Percentiles rank a stretch among this genome's conserved stretches.
Evolutionary conservation across 2,329 filamentous ascomycete genomes (phyloP).

Genomic region (Fusarium phyllophilum): DNA sequence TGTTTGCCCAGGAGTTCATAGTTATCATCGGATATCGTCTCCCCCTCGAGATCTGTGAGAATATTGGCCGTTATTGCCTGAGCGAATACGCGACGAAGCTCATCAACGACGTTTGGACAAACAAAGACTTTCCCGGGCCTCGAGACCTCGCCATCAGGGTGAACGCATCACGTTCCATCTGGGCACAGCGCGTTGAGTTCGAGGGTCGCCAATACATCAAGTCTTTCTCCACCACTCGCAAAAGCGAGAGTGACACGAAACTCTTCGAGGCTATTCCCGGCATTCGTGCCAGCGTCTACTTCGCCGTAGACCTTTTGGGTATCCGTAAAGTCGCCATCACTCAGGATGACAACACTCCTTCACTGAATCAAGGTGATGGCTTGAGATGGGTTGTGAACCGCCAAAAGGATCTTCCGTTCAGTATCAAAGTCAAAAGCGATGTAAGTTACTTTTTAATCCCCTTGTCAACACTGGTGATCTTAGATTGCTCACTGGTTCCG

Average conservation of each 20-base stretch:
- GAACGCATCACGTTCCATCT: neutral
- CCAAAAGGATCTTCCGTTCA: accelerated
- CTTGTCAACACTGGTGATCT: no score
- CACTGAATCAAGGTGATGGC: neutral
- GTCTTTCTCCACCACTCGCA: neutral
- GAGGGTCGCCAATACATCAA: neutral
- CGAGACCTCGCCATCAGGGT: neutral
- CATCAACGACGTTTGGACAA: no score
- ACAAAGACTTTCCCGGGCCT: no score
- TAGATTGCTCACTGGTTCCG: neutral
- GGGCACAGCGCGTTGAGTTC: neutral
- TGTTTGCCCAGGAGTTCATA: no score
- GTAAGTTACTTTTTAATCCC: neutral
- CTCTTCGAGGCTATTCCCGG: accelerated
- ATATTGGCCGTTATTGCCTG: no score
- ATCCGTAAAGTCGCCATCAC: neutral
- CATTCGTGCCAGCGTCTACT: neutral
- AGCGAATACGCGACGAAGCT: no score
- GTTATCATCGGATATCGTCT: no score
- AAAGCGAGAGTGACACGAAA: neutral
- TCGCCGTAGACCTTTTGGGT: accelerated
- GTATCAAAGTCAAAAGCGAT: accelerated
- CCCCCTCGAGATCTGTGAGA: no score
- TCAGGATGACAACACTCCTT: accelerated
- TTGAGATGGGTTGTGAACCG: neutral